Evolutionary conservation across 768 basidiomycete genomes (phyloP).

Genomic region (Trametes meyenii): DNA sequence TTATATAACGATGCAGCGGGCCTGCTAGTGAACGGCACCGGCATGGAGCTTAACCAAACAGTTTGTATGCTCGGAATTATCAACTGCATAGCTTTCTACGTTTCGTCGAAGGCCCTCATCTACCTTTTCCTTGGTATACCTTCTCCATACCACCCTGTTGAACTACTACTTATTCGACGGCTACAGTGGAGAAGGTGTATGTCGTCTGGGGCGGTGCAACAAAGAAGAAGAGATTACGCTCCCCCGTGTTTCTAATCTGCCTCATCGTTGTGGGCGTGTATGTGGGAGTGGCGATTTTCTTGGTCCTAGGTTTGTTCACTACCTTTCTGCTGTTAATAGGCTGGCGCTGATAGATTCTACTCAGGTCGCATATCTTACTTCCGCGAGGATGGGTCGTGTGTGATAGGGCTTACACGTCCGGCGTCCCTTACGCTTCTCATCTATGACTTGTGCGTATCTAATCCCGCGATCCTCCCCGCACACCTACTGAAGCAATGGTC

Average conservation of each 20-base stretch:
- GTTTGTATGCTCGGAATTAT: constrained; percentile 48
- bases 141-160: neutral
- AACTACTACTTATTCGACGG: neutral
- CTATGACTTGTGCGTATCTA: constrained; percentile 48
- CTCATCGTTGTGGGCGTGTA: constrained; percentile 42
- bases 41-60: constrained; percentile 39
- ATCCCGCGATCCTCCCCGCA: neutral
- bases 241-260: constrained; percentile 46
- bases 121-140: constrained; percentile 47
- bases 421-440: constrained; percentile 48
- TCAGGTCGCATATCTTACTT: constrained; percentile 43
- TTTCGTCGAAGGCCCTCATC: constrained; percentile 47
- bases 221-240: constrained; percentile 38
- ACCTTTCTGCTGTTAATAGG: neutral
- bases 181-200: constrained; percentile 48
- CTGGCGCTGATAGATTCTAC: neutral
- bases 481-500: neutral
- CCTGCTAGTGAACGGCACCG: constrained; percentile 47
- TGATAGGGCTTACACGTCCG: constrained; percentile 48
- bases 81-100: constrained; percentile 46
- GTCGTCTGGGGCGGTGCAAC: constrained; percentile 47
- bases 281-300: constrained; percentile 40
- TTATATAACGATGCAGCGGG: constrained; percentile 36
- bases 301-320: constrained; percentile 41
- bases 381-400: constrained; percentile 42